Evolutionary conservation across 345 rosid genomes (phyloP).

Genomic region (Heritiera littoralis): DNA sequence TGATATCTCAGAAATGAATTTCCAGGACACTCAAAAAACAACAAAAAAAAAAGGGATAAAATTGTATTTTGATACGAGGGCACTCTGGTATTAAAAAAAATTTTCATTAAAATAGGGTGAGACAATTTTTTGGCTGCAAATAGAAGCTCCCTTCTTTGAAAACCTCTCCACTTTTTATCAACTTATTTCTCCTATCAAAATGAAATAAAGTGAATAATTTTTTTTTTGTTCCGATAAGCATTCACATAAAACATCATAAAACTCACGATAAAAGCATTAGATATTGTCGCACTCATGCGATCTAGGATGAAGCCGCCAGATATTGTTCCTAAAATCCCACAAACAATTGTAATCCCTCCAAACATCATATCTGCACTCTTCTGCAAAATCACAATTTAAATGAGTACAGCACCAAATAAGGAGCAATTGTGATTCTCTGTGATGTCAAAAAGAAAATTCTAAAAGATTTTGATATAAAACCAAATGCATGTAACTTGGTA

Average conservation of each 20-base stretch:
- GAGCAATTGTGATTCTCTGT: neutral
- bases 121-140: too few species aligned
- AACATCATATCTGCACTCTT: slow-evolving; percentile 79
- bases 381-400: slow-evolving; percentile 37
- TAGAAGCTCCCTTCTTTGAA: neutral
- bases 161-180: neutral
- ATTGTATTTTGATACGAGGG: too few species aligned
- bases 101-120: too few species aligned
- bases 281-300: slow-evolving; percentile 62
- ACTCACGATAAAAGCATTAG: slow-evolving; percentile 89
- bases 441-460: neutral
- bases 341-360: slow-evolving; percentile 86
- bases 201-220: neutral
- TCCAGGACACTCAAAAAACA: too few species aligned
- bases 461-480: slow-evolving; percentile 1
- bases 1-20: too few species aligned
- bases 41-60: too few species aligned
- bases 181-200: slow-evolving; percentile 3
- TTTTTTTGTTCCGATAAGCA: neutral
- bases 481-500: neutral
- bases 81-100: too few species aligned
- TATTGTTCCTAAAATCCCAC: slow-evolving; percentile 88
- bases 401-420: slow-evolving; percentile 15
- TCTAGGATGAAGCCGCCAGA: slow-evolving; percentile 82
- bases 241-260: slow-evolving; percentile 5